Evolutionary conservation across 2,329 filamentous ascomycete genomes (phyloP).

Genomic region (Camillea tinctor): DNA sequence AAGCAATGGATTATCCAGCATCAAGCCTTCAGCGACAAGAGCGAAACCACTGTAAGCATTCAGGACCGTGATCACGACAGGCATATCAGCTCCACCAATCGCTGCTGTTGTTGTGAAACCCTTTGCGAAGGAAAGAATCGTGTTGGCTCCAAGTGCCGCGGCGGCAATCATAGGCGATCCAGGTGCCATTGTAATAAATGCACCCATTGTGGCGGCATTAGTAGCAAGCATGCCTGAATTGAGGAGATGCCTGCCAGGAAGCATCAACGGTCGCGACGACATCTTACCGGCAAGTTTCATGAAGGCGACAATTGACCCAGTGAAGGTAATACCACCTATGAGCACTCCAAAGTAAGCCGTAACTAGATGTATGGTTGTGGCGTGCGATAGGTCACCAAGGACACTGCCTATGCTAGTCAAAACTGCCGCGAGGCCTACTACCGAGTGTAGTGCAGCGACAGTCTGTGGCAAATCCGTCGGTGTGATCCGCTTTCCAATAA

Average conservation of each 20-base stretch:
- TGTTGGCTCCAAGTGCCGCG: slow-evolving; percentile 72
- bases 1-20: slow-evolving; percentile 83
- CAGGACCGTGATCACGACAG: slow-evolving; percentile 83
- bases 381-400: slow-evolving; percentile 67
- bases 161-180: slow-evolving; percentile 77
- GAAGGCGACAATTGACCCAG: slow-evolving; percentile 86
- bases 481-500: slow-evolving; percentile 84
- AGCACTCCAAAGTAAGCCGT: slow-evolving; percentile 84
- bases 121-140: slow-evolving; percentile 76
- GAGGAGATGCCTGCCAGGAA: slow-evolving; percentile 73
- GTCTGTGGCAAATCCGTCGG: slow-evolving; percentile 87
- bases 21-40: slow-evolving; percentile 85
- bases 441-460: slow-evolving; percentile 83
- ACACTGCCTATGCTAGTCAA: slow-evolving; percentile 87
- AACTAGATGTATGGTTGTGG: slow-evolving; percentile 78
- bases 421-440: slow-evolving; percentile 85
- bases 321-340: slow-evolving; percentile 87
- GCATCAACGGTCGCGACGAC: slow-evolving; percentile 70
- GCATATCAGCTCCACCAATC: slow-evolving; percentile 94
- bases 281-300: slow-evolving; percentile 81
- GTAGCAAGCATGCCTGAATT: slow-evolving; percentile 73
- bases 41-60: slow-evolving; percentile 92
- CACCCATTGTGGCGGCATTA: slow-evolving; percentile 80
- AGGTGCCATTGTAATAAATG: slow-evolving; percentile 78
- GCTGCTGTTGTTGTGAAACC: slow-evolving; percentile 85